Evolutionary conservation across 345 rosid genomes (phyloP), one percentile per base, ranked within the genome.

Genomic region (Populus euphratica): DNA sequence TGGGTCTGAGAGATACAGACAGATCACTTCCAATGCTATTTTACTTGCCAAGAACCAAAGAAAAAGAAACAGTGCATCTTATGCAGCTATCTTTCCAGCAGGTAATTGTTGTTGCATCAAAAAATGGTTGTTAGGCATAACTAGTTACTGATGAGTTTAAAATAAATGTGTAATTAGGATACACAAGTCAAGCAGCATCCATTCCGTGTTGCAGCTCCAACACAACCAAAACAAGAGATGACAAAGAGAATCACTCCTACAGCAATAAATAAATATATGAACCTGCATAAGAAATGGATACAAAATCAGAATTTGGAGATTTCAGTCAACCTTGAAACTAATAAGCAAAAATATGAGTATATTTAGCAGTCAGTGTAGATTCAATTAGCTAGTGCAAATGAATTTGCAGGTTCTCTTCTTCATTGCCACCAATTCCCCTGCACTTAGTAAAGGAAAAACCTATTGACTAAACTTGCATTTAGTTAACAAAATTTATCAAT

Each of bases 181-280:
- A 96, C 99, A 85, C 93, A 96, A 83, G 88, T 77, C 86, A 96
- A 83, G 88, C 99, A 96, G 91, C 99, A 96, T 66, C 93, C 90
- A 35, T 88, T 96, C 80, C 96, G 77, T n/a, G 93, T 83, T 69
- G 87, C 78, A 82, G 92, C 86, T 82, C 97, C 97, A 66, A 91
- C 72, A 74, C 99, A 96, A 59, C 99, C 99, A 83, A 90, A 88
- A 70, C 93, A 96, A n/a, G 99, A 94, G 78, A 92, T 85, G 80
- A 96, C 81, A 56, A 96, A 90, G 69, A 96, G 88, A 84, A 93
- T 77, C 69, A 84, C 93, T 35, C 99, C 99, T 1, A 92, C 82
- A 54, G 93, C 98, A 84, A 94, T 82, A 80, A 96, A 96, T 86
- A 91, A 81, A 87, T 89, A 92, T 72, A 96, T 87, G 76, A 96